Conservation (phyloP, 1,284 basidiomycete species). For the Neolentinus lepideus region DNA sequence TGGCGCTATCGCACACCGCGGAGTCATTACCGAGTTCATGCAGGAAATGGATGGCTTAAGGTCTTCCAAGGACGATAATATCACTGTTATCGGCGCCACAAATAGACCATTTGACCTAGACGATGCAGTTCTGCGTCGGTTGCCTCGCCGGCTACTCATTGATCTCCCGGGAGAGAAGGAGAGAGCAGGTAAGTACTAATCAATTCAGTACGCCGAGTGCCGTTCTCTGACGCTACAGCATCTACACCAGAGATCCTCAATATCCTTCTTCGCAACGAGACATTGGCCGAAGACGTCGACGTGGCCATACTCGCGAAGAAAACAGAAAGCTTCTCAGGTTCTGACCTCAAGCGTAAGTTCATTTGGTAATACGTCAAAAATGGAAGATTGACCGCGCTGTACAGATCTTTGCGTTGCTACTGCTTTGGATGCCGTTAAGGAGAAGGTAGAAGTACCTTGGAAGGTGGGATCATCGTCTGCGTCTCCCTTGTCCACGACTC, state of each 20-base stretch:
- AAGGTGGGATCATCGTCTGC: slow-evolving; percentile 10
- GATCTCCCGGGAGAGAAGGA: slow-evolving; percentile 82
- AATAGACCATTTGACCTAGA: slow-evolving; percentile 85
- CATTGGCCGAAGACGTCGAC: slow-evolving; percentile 62
- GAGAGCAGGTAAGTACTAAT: slow-evolving; percentile 72
- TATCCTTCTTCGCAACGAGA: slow-evolving; percentile 77
- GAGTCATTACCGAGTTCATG: slow-evolving; percentile 93
- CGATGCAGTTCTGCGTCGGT: slow-evolving; percentile 77
- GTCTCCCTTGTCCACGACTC: background rate
- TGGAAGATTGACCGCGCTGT: background rate
- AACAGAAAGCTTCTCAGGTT: slow-evolving; percentile 86
- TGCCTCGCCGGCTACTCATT: slow-evolving; percentile 78
- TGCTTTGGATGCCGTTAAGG: slow-evolving; percentile 84
- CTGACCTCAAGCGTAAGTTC: slow-evolving; percentile 84
- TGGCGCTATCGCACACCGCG: slow-evolving; percentile 77
- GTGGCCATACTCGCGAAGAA: slow-evolving; percentile 57
- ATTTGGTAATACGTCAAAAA: background rate
- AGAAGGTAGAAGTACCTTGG: slow-evolving; percentile 74
- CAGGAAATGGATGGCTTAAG: slow-evolving; percentile 97
- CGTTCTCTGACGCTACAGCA: no score
- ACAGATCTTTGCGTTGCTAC: slow-evolving; percentile 86
- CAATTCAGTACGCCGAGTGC: no score
- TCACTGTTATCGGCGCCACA: slow-evolving; percentile 93
- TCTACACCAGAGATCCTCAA: slow-evolving; percentile 68
- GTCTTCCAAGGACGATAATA: slow-evolving; percentile 71